These are phyloP conservation scores for Neurospora intermedia DNA, from an alignment of 495 filamentous ascomycete species.

Conservation along the genomic window DNA sequence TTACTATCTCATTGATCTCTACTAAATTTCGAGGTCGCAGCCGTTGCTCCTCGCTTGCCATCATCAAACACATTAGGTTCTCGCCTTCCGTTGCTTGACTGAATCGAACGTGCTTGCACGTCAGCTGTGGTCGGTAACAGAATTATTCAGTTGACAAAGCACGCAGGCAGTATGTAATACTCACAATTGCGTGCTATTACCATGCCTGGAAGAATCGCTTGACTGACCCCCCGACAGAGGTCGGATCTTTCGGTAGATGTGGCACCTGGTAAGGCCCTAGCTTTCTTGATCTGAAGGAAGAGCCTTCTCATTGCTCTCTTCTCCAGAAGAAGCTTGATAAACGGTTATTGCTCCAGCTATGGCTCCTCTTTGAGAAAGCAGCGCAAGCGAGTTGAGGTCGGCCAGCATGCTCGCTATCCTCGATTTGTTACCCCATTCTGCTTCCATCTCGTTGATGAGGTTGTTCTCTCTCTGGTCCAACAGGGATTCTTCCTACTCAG, in stretches of 20 bases:
- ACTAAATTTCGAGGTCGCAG: neutral
- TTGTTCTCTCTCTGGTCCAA: neutral
- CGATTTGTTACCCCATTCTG: conserved; percentile 22
- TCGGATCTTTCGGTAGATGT: conserved; percentile 13
- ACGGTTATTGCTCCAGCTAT: conserved; percentile 45
- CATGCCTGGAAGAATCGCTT: neutral
- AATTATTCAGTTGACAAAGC: conserved; percentile 8
- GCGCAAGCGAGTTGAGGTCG: conserved; percentile 95
- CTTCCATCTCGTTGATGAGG: neutral
- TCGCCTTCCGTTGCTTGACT: neutral
- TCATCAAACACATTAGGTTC: neutral
- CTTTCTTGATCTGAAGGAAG: neutral
- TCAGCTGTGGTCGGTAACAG: neutral
- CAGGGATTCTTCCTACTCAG: neutral
- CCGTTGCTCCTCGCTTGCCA: neutral
- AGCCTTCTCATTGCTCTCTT: neutral
- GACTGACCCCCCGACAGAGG: conserved; percentile 4
- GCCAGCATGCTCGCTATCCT: conserved; percentile 78
- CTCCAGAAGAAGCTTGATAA: neutral
- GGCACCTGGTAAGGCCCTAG: conserved; percentile 1
- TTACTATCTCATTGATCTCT: neutral
- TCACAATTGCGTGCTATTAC: neutral
- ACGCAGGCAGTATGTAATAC: conserved; percentile 6
- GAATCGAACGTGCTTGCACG: neutral
- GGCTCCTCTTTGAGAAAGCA: conserved; percentile 96